Base-by-base conservation (phyloP, 148 eudicot genomes). In the Pouteria glomerata region DNA sequence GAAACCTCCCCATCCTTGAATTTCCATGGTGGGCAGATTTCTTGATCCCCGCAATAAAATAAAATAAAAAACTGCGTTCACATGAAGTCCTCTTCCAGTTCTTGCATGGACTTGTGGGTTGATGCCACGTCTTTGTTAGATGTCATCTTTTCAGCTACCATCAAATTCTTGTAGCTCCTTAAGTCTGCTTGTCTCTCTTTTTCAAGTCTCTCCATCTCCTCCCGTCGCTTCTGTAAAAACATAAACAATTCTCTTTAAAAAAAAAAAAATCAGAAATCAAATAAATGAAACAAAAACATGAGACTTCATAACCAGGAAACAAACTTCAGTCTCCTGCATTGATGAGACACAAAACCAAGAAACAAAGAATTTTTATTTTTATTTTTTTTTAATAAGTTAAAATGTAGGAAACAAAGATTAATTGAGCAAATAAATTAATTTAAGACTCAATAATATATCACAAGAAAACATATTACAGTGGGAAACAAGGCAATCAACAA, bases 21-120 rank as follows among this genome's bases (percentile, higher is more conserved):
- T 37, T 12, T 39, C 69, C 27, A 12, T 29, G 6, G 62, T 2
- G 52, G 66, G 16, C 51, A 57, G 65, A 71, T 71, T 18, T 58
- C 65, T 71, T 50, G 57, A 55, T 69, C 35, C 42, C 45, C 37
- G 50, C 45, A 66, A 67, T 15, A 66, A 66, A 66, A 11, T 66
- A 50, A 50, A 13, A 52, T 57, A 35, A 44, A 16, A 45, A 21
- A 19, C 42, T 1, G 37, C 31, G 58, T 27, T 84, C 79, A 94
- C 98, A 94, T 94, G 83, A 94, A 94, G 79, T 94, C 98, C 58
- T 94, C 98, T 78, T 94, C 98, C 8, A 94, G 76, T 84, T 94
- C 98, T 80, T 94, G 98, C 70, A 94, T 74, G 70, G 96, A 86
- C 81, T 94, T 94, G 78, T 73, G 76, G 51, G 86, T 66, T 31